Conservation (phyloP, 352 stramenopile genomes). For the Phytophthora pistaciae region DNA sequence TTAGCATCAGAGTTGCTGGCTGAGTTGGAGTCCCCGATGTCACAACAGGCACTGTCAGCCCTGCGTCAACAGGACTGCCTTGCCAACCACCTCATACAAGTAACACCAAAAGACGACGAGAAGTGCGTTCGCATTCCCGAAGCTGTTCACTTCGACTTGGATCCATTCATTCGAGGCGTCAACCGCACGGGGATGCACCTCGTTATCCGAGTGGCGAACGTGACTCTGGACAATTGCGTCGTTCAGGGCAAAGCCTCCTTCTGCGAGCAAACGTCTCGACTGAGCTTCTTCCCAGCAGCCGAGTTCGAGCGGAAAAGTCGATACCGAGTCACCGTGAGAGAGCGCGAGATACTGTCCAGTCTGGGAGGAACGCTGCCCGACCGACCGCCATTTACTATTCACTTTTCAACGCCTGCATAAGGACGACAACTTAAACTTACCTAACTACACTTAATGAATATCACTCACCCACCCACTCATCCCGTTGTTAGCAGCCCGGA, state of each 20-base stretch:
- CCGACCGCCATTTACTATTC: slow-evolving; percentile 21
- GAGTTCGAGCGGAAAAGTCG: slow-evolving; percentile 37
- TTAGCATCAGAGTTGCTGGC: slow-evolving; percentile 5
- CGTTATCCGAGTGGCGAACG: slow-evolving; percentile 36
- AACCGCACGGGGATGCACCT: slow-evolving; percentile 29
- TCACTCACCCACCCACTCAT: slow-evolving; percentile 20
- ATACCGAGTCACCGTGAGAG: slow-evolving; percentile 31
- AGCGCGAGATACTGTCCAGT: slow-evolving; percentile 40
- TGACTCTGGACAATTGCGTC: slow-evolving; percentile 26
- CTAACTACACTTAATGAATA: neutral
- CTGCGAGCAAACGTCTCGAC: slow-evolving; percentile 10
- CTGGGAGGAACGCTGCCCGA: slow-evolving; percentile 33
- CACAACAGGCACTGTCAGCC: slow-evolving; percentile 18
- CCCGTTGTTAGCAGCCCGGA: slow-evolving; percentile 51
- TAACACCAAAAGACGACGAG: slow-evolving; percentile 24
- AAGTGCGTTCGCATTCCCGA: slow-evolving; percentile 20
- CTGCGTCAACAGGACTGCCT: slow-evolving; percentile 29
- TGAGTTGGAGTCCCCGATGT: slow-evolving; percentile 26
- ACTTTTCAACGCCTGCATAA: slow-evolving; percentile 39
- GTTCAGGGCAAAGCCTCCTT: slow-evolving; percentile 38
- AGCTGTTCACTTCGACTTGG: slow-evolving; percentile 30
- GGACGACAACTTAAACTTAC: neutral
- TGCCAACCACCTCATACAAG: slow-evolving; percentile 19
- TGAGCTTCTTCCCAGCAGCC: slow-evolving; percentile 31
- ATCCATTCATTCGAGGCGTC: slow-evolving; percentile 32